These are phyloP conservation scores for Trichoderma harzianum DNA, from an alignment of 2,329 filamentous ascomycete genomes.

Conservation along the genomic window DNA sequence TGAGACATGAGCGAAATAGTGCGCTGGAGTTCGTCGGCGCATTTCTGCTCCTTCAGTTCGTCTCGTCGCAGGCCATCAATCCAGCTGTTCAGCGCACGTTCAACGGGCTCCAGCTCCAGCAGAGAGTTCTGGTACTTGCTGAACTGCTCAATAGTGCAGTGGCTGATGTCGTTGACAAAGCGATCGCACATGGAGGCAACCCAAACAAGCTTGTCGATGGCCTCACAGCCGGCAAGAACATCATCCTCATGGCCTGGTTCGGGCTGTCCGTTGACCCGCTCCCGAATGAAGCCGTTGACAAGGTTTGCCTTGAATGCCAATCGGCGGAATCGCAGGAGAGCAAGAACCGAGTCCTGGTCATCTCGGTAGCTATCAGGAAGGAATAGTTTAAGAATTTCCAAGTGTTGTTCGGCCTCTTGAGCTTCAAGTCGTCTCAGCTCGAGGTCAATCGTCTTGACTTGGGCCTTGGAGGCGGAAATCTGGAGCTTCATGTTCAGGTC, in stretches of 20 bases:
- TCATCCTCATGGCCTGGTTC: conserved; percentile 73
- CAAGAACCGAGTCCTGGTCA: conserved; percentile 82
- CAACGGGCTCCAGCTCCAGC: conserved; percentile 87
- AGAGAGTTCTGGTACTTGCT: conserved; percentile 72
- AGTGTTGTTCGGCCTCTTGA: conserved; percentile 81
- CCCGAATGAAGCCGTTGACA: conserved; percentile 73
- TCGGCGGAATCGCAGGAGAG: conserved; percentile 81
- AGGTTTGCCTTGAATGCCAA: conserved; percentile 84
- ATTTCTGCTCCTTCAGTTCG: conserved; percentile 80
- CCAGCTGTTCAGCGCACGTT: conserved; percentile 82
- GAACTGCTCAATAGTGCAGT: conserved; percentile 76
- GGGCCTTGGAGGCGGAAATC: conserved; percentile 82
- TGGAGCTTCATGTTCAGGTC: conserved; percentile 95
- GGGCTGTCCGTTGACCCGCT: conserved; percentile 66
- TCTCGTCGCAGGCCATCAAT: conserved; percentile 81
- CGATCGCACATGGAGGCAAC: conserved; percentile 79
- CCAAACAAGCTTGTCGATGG: conserved; percentile 81
- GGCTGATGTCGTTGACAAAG: conserved; percentile 75
- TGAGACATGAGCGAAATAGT: conserved; percentile 86
- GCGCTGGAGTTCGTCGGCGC: conserved; percentile 74
- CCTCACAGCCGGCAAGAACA: conserved; percentile 73
- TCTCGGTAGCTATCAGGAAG: conserved; percentile 77
- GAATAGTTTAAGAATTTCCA: conserved; percentile 85
- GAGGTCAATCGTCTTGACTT: conserved; percentile 90
- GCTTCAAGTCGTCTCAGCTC: conserved; percentile 84